Percentiles rank a stretch among this genome's conserved stretches.
These are phyloP conservation scores for Neurospora cerealis DNA, from an alignment of 495 filamentous ascomycete species.

Conservation along the genomic window DNA sequence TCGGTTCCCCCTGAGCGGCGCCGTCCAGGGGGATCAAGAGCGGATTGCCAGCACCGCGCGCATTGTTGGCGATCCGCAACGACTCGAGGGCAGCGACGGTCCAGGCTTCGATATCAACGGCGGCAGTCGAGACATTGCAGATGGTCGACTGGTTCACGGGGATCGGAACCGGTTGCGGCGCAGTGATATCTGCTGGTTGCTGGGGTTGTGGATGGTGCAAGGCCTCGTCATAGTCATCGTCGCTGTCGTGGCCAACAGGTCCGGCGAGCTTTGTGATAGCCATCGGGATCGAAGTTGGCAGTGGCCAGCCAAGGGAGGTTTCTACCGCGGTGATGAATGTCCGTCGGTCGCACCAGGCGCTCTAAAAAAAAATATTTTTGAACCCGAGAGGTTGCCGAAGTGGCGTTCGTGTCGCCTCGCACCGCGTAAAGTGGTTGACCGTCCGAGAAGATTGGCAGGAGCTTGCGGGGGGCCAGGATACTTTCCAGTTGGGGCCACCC, in stretches of 20 bases:
- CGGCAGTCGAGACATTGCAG: slow-evolving; percentile 22
- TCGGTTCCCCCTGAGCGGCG: background rate
- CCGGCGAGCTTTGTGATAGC: slow-evolving; percentile 2
- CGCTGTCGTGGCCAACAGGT: slow-evolving; percentile 1
- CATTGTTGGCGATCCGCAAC: slow-evolving; percentile 35
- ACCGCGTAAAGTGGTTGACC: background rate
- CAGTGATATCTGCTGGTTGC: background rate
- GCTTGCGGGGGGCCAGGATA: background rate
- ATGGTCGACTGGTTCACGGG: slow-evolving; percentile 18
- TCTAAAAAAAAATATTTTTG: background rate
- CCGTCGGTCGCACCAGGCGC: background rate
- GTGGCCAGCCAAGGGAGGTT: background rate
- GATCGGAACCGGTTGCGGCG: background rate
- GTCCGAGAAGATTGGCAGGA: background rate
- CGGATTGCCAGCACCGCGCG: slow-evolving; percentile 31
- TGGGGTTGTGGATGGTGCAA: slow-evolving; percentile 3
- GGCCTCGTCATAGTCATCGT: slow-evolving; percentile 7
- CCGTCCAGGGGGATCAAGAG: slow-evolving; percentile 40
- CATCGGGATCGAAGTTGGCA: background rate
- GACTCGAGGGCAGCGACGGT: slow-evolving; percentile 38
- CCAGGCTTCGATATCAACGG: slow-evolving; percentile 41
- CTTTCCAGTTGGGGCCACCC: background rate
- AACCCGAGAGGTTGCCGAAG: background rate
- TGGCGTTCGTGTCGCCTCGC: background rate
- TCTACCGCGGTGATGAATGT: background rate